Evolutionary conservation across 2,329 filamentous ascomycete species (phyloP).

Genomic region (Colletotrichum simmondsii): DNA sequence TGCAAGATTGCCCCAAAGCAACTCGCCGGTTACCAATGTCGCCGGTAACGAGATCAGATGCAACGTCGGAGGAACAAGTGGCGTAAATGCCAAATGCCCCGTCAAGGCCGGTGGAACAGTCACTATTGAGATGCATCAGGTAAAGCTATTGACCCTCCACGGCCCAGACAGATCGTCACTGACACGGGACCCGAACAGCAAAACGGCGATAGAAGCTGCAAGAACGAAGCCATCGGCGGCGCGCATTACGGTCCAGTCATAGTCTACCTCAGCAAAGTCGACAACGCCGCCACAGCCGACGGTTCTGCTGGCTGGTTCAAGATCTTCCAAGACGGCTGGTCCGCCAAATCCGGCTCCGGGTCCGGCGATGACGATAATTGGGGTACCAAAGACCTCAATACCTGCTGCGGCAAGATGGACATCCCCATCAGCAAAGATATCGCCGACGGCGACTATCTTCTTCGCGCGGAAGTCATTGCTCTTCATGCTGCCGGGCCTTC

Average conservation of each 20-base stretch:
- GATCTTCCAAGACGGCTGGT: conserved; percentile 60
- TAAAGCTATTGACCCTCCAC: conserved; percentile 18
- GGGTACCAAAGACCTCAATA: conserved; percentile 53
- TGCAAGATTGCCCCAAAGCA: conserved; percentile 59
- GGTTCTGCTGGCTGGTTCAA: conserved; percentile 62
- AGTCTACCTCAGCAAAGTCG: conserved; percentile 62
- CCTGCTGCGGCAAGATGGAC: conserved; percentile 53
- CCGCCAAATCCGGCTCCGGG: conserved; percentile 40
- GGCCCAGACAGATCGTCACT: background rate
- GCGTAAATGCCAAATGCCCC: conserved; percentile 54
- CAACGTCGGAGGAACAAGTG: conserved; percentile 51
- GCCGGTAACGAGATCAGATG: conserved; percentile 55
- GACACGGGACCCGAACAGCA: conserved; percentile 44
- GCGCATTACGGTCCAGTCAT: conserved; percentile 65
- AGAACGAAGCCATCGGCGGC: conserved; percentile 62
- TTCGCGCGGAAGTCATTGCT: conserved; percentile 61
- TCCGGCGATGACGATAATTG: conserved; percentile 58
- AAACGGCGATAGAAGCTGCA: conserved; percentile 56
- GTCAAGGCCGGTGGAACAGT: conserved; percentile 59
- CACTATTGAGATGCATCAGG: conserved; percentile 68
- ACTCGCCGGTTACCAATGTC: conserved; percentile 61
- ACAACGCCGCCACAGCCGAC: conserved; percentile 56
- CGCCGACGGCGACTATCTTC: conserved; percentile 52
- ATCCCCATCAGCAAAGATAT: conserved; percentile 48
- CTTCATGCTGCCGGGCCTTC: conserved; percentile 53